These are phyloP conservation scores for Eimeria maxima DNA, from an alignment of 169 alveolate species.

Conservation along the genomic window DNA sequence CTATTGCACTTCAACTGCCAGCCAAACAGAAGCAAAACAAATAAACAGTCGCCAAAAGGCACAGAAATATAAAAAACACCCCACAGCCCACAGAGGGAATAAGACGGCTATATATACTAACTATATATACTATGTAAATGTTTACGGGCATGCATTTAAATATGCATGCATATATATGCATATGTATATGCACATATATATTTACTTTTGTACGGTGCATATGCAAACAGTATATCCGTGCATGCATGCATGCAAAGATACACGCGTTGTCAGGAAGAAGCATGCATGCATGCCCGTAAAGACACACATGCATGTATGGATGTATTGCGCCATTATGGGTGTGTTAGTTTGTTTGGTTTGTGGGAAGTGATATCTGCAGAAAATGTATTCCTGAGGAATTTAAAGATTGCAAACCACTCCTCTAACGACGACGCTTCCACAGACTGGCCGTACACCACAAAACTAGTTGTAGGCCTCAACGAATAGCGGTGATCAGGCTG, in stretches of 20 bases:
- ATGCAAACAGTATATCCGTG: neutral
- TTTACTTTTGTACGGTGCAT: neutral
- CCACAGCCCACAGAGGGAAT: too few species aligned
- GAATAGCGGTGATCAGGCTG: slow-evolving; percentile 52
- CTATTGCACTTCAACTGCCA: too few species aligned
- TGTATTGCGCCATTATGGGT: neutral
- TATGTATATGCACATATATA: neutral
- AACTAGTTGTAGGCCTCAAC: slow-evolving; percentile 36
- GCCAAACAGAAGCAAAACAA: too few species aligned
- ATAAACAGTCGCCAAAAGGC: too few species aligned
- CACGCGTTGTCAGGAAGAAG: neutral
- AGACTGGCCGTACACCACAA: slow-evolving; percentile 54
- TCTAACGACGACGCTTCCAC: neutral
- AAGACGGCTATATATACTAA: too few species aligned
- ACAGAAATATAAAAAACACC: too few species aligned
- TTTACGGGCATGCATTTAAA: neutral
- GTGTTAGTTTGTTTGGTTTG: neutral
- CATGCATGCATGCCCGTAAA: neutral
- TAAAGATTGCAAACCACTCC: slow-evolving; percentile 18
- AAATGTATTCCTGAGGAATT: slow-evolving; percentile 13
- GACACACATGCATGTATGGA: neutral
- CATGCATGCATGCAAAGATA: neutral
- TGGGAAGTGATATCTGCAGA: neutral
- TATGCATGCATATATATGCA: neutral
- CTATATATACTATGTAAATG: neutral